Evolutionary conservation across 768 basidiomycete species (phyloP), one percentile per base, ranked within the genome.

Genomic region (Boletus patriciae): DNA sequence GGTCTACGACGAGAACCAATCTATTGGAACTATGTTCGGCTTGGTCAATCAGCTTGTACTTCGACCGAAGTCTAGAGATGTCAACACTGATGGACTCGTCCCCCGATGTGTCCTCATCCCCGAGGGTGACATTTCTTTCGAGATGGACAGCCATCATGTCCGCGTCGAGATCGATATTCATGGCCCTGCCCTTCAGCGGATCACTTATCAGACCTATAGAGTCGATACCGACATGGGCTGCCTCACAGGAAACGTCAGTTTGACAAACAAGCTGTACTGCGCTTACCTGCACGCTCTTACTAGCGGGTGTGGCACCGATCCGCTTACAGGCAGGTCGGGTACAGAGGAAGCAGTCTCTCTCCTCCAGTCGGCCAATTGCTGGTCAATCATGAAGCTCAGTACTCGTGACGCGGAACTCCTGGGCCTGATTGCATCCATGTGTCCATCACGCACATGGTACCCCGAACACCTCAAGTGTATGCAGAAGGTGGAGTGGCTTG

Each of bases 201-300:
- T 64, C 16, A 58, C 49, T 1, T 74, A 66, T 52, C 63, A 71
- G 42, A 67, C 65, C 21, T 78, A 74, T 46, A 52, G 42, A 9
- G 50, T 77, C 9, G 67, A 78, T 46, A 52, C 52, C 12, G 60
- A 69, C 29, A 59, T 78, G 6, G 67, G 72, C 5, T 63, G 66
- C 41, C 57, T 77, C 18, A 55, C 50, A 11, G 68, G 70, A 3
- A 67, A 68, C n/a, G 61, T 47, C 4, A 69, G 61, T 4, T 41
- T 76, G 47, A 60, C 58, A 1, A 67, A 64, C 52, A 62, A 62
- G 47, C 63, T 80, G 13, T 78, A 69, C 55, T 70, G 68, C 44
- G 69, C 74, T 1, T 78, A 79, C 52, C 67, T 83, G 11, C 81
- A 83, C 45, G 76, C 78, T n/a, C 55, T 79, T 7, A 80, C 74